Base-by-base conservation (phyloP, 1,284 basidiomycete genomes). In the Termitomyces sp. region DNA sequence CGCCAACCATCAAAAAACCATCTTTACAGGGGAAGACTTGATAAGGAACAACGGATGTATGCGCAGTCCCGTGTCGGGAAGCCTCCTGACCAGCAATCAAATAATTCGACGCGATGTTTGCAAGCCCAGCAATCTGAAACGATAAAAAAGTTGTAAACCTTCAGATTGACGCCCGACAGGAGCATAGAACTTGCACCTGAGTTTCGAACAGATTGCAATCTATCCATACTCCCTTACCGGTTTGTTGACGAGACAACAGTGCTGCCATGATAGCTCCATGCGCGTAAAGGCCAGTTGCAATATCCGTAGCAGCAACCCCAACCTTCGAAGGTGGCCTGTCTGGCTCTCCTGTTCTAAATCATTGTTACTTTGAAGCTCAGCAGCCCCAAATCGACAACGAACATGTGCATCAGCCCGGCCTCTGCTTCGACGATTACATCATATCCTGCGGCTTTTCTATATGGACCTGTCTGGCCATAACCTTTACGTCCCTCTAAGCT, bases 361-460 rank as follows among this genome's bases (percentile, higher is more conserved):
- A 50, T n/a, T 42, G 18, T 42, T 5, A 41, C 10, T 16, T n/a
- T 16, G 10, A 13, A 30, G 16, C 10, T 3, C 14, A 24, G 21
- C 21, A 41, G 16, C 16, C 26, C 24, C 9, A 28, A 51, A 59
- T 28, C 44, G 24, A 33, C 10, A 42, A 72, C 81, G 55, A 49
- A 91, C 86, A 95, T 95, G 69, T 95, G 92, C 92, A 96, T 95
- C 46, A 96, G 70, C 11, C 93, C 93, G 26, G 93, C 93, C 70
- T 96, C 92, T 10, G 85, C 93, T 66, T 94, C 91, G 38, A 94
- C 89, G 31, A 92, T 80, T 26, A 95, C 93, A 66, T 96, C 93
- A 68, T 96, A 96, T 5, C 93, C 94, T 11, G 93, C 88, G 34
- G 86, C 83, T 55, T 82, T 76, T 41, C 85, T 76, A 63, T 88